A percentile compares a stretch with the other conserved stretches of the same genome.
These are phyloP conservation scores for Yarrowia sp. DNA, from an alignment of 805 yeast species.

Conservation along the genomic window DNA sequence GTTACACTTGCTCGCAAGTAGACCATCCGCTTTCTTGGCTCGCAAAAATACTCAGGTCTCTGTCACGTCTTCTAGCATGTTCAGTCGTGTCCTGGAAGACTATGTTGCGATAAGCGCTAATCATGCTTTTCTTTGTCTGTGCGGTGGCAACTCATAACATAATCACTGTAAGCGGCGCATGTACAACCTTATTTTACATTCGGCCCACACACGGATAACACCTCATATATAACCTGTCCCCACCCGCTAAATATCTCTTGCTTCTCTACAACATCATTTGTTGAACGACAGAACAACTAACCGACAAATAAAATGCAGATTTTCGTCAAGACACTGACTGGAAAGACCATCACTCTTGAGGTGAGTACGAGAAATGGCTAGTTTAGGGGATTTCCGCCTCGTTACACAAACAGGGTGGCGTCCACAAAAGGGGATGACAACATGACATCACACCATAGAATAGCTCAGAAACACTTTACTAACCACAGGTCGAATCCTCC, in stretches of 20 bases:
- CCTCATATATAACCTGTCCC: slow-evolving; percentile 24
- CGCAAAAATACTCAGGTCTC: not conserved
- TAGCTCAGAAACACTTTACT: not conserved
- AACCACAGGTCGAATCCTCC: slow-evolving; percentile 52
- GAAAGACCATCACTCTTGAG: slow-evolving; percentile 84
- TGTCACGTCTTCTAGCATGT: not conserved
- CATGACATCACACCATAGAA: no score
- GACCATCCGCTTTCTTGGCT: not conserved
- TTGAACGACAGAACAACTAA: not conserved
- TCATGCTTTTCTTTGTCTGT: slow-evolving; percentile 14
- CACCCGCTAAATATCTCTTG: slow-evolving; percentile 4
- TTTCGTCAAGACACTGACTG: slow-evolving; percentile 83
- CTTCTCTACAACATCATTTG: not conserved
- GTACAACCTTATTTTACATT: not conserved
- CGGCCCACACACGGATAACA: slow-evolving; percentile 12
- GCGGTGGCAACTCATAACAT: slow-evolving; percentile 24
- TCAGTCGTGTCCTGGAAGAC: not conserved
- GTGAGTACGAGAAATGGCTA: slow-evolving; percentile 40
- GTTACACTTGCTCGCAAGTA: no score
- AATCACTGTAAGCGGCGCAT: slow-evolving; percentile 24
- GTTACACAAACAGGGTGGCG: not conserved
- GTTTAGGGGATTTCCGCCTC: not conserved
- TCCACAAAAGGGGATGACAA: no score
- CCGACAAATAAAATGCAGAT: slow-evolving; percentile 47
- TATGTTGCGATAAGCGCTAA: slow-evolving; percentile 18